Evolutionary conservation across 805 yeast genomes (phyloP).

Genomic region (Candida chauliodis): DNA sequence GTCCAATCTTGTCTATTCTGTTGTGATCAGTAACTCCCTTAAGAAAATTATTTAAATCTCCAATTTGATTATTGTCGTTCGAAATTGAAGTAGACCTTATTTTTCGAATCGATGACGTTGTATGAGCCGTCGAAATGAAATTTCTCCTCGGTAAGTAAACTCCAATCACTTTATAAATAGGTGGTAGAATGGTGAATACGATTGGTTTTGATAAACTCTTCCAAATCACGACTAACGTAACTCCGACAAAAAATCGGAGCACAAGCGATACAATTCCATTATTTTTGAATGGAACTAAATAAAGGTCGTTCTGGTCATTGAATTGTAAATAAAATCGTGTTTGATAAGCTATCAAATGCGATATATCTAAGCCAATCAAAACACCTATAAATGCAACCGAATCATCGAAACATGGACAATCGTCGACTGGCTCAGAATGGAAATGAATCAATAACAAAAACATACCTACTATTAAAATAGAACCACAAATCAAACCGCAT

Average conservation of each 20-base stretch:
- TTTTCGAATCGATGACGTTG: conserved; percentile 26
- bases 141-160: conserved; percentile 37
- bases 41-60: conserved; percentile 23
- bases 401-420: conserved; percentile 95
- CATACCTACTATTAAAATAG: conserved; percentile 35
- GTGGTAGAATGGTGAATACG: conserved; percentile 54
- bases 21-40: conserved; percentile 23
- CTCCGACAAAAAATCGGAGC: conserved; percentile 59
- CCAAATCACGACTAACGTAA: conserved; percentile 65
- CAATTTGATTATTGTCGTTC: conserved; percentile 26
- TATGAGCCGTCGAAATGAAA: conserved; percentile 36
- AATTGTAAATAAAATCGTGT: conserved; percentile 23
- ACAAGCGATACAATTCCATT: conserved; percentile 43
- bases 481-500: conserved; percentile 24
- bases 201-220: conserved; percentile 68
- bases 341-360: conserved; percentile 47
- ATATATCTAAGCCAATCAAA: conserved; percentile 67
- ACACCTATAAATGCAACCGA: conserved; percentile 92
- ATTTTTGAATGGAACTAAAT: conserved; percentile 30
- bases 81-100: conserved; percentile 38
- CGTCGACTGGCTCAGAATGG: conserved; percentile 85
- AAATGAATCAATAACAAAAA: conserved; percentile 53
- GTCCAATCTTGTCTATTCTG: conserved; percentile 29
- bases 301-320: conserved; percentile 22
- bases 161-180: conserved; percentile 47